Percentiles rank a stretch among this genome's conserved stretches.
These are phyloP conservation scores for Nakazawaea wyomingensis DNA, from an alignment of 805 yeast genomes.

Conservation along the genomic window DNA sequence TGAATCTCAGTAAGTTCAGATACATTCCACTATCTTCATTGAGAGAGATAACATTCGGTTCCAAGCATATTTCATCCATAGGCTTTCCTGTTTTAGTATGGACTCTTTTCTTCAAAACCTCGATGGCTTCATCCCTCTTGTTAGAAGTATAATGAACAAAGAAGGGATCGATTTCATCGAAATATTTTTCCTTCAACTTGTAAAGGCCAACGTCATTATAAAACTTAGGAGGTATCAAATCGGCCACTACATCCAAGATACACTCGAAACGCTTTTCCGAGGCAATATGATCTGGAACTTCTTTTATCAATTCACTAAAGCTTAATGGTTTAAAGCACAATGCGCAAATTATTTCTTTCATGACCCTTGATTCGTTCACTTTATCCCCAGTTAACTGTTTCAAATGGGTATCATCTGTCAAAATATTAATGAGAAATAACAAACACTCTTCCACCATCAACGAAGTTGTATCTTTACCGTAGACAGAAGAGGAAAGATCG, in stretches of 20 bases:
- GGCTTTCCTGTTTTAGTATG: conserved; percentile 34
- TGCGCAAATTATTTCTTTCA: conserved; percentile 73
- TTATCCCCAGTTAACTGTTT: conserved; percentile 43
- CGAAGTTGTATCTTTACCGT: conserved; percentile 45
- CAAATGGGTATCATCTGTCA: conserved; percentile 63
- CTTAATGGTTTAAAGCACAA: conserved; percentile 72
- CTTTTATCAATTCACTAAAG: conserved; percentile 63
- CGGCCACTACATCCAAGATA: conserved; percentile 51
- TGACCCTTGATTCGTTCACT: conserved; percentile 45
- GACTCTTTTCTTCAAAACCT: conserved; percentile 47
- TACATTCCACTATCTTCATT: conserved; percentile 30
- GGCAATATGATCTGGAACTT: conserved; percentile 71
- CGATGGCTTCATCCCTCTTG: conserved; percentile 78
- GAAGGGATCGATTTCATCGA: conserved; percentile 67
- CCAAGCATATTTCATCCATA: conserved; percentile 46
- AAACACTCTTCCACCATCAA: conserved; percentile 78
- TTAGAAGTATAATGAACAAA: conserved; percentile 75
- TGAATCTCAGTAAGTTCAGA: conserved; percentile 41
- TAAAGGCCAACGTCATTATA: conserved; percentile 58
- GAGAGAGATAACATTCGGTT: conserved; percentile 44
- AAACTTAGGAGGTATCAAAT: conserved; percentile 56
- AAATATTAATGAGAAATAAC: conserved; percentile 56
- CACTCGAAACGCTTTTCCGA: conserved; percentile 71
- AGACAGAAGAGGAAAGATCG: conserved; percentile 28
- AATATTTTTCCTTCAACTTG: conserved; percentile 53